These are phyloP conservation scores for Fusarium solani-melongenae DNA, from an alignment of 2,329 filamentous ascomycete genomes.

Conservation along the genomic window DNA sequence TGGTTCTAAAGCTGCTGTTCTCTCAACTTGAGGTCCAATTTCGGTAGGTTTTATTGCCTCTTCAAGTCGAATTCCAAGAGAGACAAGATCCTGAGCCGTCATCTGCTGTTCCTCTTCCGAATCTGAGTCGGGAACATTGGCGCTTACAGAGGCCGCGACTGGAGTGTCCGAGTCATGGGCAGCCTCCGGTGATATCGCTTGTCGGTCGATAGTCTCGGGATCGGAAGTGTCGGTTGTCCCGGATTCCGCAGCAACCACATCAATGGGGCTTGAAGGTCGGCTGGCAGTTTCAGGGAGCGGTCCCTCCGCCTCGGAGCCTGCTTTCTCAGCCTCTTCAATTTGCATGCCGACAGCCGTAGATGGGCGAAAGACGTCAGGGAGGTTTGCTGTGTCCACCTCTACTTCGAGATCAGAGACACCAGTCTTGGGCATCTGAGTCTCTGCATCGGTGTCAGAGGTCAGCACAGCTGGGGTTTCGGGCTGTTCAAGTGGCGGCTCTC, in stretches of 20 bases:
- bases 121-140: not conserved
- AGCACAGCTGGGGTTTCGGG: not conserved
- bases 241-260: not conserved
- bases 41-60: not conserved
- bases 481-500: not conserved
- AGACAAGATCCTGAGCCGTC: not conserved
- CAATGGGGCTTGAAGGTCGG: not conserved
- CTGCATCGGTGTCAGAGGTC: not conserved
- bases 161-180: not conserved
- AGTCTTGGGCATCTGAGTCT: not conserved
- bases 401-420: not conserved
- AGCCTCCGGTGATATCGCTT: not conserved
- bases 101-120: not conserved
- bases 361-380: not conserved
- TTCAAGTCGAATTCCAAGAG: not conserved
- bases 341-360: not conserved
- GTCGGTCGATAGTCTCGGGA: not conserved
- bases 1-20: not conserved
- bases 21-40: not conserved
- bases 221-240: not conserved
- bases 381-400: not conserved
- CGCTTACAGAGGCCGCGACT: not conserved
- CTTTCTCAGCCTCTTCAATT: not conserved
- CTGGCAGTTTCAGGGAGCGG: not conserved
- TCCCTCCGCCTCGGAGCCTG: not conserved